Evolutionary conservation across 2,329 filamentous ascomycete genomes (phyloP), one percentile per base, ranked within the genome.

Genomic region (Ophiostoma himal-ulmi): DNA sequence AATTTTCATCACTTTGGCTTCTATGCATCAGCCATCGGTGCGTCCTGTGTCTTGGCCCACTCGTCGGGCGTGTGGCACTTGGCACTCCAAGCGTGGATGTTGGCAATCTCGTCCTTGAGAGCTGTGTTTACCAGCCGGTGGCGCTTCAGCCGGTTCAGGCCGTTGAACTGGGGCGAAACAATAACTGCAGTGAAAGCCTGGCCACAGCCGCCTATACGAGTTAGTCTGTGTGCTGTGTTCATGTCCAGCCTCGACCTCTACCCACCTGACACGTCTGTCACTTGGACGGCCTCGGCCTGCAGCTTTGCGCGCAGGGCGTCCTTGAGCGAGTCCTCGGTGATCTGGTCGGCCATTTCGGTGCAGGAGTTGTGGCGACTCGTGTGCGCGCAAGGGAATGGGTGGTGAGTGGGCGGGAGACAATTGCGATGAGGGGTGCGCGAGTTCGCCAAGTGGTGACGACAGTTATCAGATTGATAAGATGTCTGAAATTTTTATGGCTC

Each of bases 31-130:
- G 20, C 62, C 66, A 89, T 89, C 7, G 88, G 86, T 77, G 88
- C 84, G 62, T 85, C 83, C 75, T 79, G 84, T 1, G 83, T 82
- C 30, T 87, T 88, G 81, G 92, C 87, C 88, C 91, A 96, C 82
- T 97, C 92, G 76, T 93, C 92, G 0, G 92, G 92, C 10, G 94
- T 97, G 82, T 93, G 91, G 79, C 94, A 97, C 81, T 93, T 96
- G 37, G 93, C 92, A 70, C 92, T 96, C 94, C 94, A 97, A 54
- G 94, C 94, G 82, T 97, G 94, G 75, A 97, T 96, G 74, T 86
- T 87, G 20, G 92, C 91, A 78, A 97, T 96, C 81, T 97, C 93
- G 66, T 89, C 86, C 82, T 93, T 94, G 75, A 97, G 83, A 5
- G 89, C 88, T 20, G 85, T 85, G 80, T 97, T 97, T 75, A 96